phyloP scores from a whole-genome alignment of 202 grass and related monocot species.

The Hordeum pubiflorum region DNA sequence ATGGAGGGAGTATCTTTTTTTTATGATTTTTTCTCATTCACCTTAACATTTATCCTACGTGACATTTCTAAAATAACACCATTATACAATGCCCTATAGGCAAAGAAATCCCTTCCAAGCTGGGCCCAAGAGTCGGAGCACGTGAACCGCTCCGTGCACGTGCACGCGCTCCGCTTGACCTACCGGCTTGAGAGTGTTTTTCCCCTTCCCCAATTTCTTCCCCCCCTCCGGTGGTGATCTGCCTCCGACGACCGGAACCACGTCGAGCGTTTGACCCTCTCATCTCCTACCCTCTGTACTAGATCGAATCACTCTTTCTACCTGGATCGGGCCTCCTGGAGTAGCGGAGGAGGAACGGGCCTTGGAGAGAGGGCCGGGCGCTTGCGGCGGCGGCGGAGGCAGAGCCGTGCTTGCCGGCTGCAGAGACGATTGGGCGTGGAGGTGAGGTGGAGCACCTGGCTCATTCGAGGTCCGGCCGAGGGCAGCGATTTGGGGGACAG shows the following conservation, averaged over 20 bases:
- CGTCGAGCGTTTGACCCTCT: not conserved
- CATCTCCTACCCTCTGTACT: not conserved
- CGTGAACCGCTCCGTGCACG: not conserved
- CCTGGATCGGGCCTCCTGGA: not conserved
- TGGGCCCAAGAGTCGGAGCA: not conserved
- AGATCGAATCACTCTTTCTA: not conserved
- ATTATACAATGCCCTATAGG: too few relatives aligned
- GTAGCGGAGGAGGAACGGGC: not conserved
- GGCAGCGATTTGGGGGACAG: not conserved
- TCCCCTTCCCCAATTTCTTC: constrained; percentile 7
- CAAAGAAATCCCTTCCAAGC: not conserved
- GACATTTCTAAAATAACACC: too few relatives aligned
- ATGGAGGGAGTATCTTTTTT: too few relatives aligned
- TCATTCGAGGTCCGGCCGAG: not conserved
- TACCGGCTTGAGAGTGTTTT: not conserved
- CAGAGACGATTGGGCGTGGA: not conserved
- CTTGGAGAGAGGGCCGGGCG: not conserved
- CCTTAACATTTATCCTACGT: too few relatives aligned
- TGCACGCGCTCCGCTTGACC: not conserved
- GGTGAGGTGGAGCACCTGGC: not conserved
- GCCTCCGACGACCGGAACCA: not conserved
- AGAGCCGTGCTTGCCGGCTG: not conserved
- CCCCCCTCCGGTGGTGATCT: constrained; percentile 3
- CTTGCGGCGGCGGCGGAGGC: not conserved
- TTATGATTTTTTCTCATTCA: too few relatives aligned